Conservation (phyloP, 73 alveolate genomes). For the Durusdinium trenchii region DNA sequence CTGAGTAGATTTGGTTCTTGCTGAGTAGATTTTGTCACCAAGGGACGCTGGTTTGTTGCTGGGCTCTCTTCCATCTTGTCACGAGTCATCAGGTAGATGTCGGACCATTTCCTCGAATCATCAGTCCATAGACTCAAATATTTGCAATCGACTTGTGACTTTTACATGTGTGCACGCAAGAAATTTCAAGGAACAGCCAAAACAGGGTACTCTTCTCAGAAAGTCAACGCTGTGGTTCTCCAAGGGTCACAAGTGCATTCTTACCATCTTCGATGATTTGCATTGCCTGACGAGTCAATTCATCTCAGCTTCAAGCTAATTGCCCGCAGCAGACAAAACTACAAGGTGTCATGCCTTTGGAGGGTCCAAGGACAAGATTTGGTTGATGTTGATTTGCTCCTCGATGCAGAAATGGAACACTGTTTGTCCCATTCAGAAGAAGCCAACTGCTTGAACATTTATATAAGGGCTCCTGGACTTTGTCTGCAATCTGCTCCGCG, state of each 20-base stretch:
- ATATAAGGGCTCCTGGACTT: conserved; percentile 88
- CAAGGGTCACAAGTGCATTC: conserved; percentile 95
- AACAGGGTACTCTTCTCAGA: too few species aligned
- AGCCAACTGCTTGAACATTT: not conserved
- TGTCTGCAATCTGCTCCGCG: conserved; percentile 98
- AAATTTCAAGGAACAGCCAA: not conserved
- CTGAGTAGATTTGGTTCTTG: conserved; percentile 81
- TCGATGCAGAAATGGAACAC: conserved; percentile 6
- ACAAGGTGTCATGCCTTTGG: conserved; percentile 96
- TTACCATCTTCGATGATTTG: conserved; percentile 98
- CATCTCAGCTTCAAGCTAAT: not conserved
- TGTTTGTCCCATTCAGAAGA: not conserved
- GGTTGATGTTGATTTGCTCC: conserved; percentile 98
- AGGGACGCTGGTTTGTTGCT: conserved; percentile 94
- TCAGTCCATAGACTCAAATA: not conserved
- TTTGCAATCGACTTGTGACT: not conserved
- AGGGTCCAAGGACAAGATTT: conserved; percentile 97
- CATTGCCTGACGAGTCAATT: conserved; percentile 20
- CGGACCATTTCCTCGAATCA: conserved; percentile 50
- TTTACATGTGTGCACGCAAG: not conserved
- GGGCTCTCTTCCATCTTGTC: conserved; percentile 97
- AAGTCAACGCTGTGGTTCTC: too few species aligned
- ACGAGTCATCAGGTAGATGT: conserved; percentile 97
- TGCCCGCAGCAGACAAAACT: not conserved
- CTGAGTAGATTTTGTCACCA: conserved; percentile 32